phyloP scores from a whole-genome alignment of 176 grass and related monocot genomes.

The Aegilops longissima region DNA sequence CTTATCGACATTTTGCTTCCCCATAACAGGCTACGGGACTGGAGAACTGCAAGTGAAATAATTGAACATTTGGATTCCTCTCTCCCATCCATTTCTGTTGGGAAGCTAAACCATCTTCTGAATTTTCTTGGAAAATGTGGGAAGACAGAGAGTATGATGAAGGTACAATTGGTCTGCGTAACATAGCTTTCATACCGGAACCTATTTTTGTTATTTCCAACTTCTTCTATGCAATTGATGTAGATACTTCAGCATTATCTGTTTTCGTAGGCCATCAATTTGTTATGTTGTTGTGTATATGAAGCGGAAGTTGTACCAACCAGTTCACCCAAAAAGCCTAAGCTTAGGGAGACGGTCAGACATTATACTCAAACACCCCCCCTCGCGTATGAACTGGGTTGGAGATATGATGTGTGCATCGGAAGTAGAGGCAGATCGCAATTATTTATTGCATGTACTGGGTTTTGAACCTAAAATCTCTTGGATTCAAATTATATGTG shows the following conservation, averaged over 20 bases:
- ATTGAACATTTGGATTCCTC: constrained; percentile 78
- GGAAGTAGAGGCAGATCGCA: not conserved
- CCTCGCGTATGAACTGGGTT: not conserved
- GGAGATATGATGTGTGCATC: not conserved
- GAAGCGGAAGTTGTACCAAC: not conserved
- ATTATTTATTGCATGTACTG: not conserved
- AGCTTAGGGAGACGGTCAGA: not conserved
- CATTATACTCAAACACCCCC: not conserved
- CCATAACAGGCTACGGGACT: constrained; percentile 67
- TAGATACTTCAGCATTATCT: constrained; percentile 17
- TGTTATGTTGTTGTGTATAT: not conserved
- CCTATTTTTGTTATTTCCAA: constrained; percentile 15
- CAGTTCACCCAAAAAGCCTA: not conserved
- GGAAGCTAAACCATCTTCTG: constrained; percentile 82
- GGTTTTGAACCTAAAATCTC: not conserved
- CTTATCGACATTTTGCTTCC: constrained; percentile 1
- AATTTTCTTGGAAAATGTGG: constrained; percentile 93
- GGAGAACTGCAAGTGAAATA: constrained; percentile 72
- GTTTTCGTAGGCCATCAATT: constrained; percentile 13
- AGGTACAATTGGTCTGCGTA: constrained; percentile 46
- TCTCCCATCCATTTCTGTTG: constrained; percentile 66
- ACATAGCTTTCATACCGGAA: not conserved
- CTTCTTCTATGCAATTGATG: not conserved
- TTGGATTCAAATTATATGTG: not conserved
- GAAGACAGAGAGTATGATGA: constrained; percentile 90